Base-by-base conservation (phyloP, 2,329 filamentous ascomycete genomes). In the Penicillium freii region DNA sequence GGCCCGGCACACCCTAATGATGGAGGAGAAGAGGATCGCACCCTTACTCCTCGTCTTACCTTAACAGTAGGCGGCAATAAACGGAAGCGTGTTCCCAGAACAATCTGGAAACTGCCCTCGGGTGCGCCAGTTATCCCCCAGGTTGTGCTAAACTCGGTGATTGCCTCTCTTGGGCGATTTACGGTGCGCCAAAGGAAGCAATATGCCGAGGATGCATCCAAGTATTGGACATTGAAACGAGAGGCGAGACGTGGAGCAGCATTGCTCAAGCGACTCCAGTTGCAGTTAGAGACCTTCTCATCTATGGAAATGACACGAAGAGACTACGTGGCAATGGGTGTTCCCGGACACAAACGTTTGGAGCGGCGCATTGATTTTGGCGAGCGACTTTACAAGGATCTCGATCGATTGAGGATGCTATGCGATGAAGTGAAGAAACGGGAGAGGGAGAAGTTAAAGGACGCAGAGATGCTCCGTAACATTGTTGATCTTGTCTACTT, bases 171-270 rank as follows among this genome's bases (percentile, higher is more conserved):
- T 34, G 85, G 88, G 61, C 87, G 91, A 47, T 97, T 97, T 72
- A 85, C 85, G n/a, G 81, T 90, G 36, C 86, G 89, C 31, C 95
- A 94, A 71, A 86, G 92, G 51, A 96, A 95, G 71, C 92, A 97
- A 59, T 99, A 91, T 72, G 87, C 95, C 2, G 88, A 91, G 56
- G 93, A 97, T 73, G 90, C 90, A 2, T 97, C 93, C 77, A 92
- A 91, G 66, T 99, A 97, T 76, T 99, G 94, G 94, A 97, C 94
- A 0, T 76, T 99, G 62, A 99, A 99, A 78, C 86, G 94, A 55
- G 94, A 99, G 74, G 90, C 93, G 60, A 87, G 94, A 34, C 84
- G 94, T 57, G 94, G 94, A 46, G 94, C 94, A 31, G 91, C 94
- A 4, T 81, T 99, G 54, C 82, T 99, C 58, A 97, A 97, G 77